Percentiles rank a stretch among this genome's conserved stretches.
These are phyloP conservation scores for Melanomma pulvis-pyrius DNA, from an alignment of 495 filamentous ascomycete genomes.

Conservation along the genomic window DNA sequence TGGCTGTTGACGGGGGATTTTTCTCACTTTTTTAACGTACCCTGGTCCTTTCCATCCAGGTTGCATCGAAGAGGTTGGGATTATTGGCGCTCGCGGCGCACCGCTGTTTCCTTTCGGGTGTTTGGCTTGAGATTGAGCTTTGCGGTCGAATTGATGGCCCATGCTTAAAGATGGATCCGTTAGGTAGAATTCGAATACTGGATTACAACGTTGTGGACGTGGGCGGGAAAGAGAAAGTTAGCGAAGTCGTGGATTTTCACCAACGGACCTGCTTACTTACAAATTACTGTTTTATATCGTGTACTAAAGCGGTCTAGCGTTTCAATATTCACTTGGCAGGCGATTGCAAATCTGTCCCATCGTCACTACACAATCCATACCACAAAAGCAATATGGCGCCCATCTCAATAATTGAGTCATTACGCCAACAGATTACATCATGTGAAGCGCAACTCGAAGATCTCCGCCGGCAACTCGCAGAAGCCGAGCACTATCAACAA, in stretches of 20 bases:
- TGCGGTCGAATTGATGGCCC: background rate
- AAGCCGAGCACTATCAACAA: constrained; percentile 34
- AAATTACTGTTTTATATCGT: background rate
- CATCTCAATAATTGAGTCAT: constrained; percentile 17
- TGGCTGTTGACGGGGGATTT: background rate
- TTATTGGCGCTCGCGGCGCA: background rate
- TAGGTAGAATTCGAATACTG: background rate
- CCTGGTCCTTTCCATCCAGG: background rate
- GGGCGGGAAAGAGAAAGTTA: background rate
- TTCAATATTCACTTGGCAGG: background rate
- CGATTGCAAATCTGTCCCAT: background rate
- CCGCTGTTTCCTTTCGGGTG: background rate
- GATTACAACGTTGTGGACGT: background rate
- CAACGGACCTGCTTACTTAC: too few relatives aligned
- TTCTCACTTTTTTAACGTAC: background rate
- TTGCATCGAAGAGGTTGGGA: background rate
- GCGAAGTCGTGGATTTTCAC: background rate
- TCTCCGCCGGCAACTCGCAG: constrained; percentile 38
- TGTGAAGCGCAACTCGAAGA: constrained; percentile 40
- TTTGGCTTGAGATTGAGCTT: background rate
- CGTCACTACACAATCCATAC: background rate
- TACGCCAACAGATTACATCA: constrained; percentile 40
- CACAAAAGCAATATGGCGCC: constrained; percentile 25
- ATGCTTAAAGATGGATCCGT: background rate
- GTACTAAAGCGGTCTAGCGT: background rate